These are phyloP conservation scores for Metschnikowia anglica DNA, from an alignment of 805 yeast genomes.

Conservation along the genomic window DNA sequence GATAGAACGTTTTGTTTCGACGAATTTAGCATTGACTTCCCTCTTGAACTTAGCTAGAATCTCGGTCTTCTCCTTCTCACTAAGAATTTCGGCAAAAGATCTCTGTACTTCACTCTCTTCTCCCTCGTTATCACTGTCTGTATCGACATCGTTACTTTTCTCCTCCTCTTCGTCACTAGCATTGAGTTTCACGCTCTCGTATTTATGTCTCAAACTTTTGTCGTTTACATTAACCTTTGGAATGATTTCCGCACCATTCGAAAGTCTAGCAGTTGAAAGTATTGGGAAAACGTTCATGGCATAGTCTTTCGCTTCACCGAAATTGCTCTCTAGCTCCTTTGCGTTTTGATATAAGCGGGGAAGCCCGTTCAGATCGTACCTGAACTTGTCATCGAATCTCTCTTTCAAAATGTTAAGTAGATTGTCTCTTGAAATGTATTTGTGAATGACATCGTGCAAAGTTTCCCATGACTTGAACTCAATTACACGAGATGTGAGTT, in stretches of 20 bases:
- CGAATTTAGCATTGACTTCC: conserved; percentile 72
- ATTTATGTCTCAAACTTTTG: conserved; percentile 22
- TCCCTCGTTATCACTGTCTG: conserved; percentile 20
- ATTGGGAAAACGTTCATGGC: conserved; percentile 61
- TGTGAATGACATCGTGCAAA: conserved; percentile 58
- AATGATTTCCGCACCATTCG: conserved; percentile 53
- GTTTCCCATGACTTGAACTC: conserved; percentile 62
- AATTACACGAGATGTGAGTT: conserved; percentile 42
- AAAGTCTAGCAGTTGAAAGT: conserved; percentile 52
- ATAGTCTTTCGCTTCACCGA: conserved; percentile 54
- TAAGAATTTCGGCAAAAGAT: conserved; percentile 56
- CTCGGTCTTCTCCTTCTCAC: conserved; percentile 54
- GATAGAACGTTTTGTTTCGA: conserved; percentile 87
- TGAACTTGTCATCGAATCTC: conserved; percentile 75
- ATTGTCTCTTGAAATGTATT: conserved; percentile 63
- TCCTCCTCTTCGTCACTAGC: conserved; percentile 34
- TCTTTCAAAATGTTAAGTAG: conserved; percentile 68
- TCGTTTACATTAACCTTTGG: conserved; percentile 55
- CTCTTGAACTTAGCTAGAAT: conserved; percentile 62
- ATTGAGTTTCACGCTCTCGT: conserved; percentile 33
- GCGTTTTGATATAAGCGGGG: conserved; percentile 81
- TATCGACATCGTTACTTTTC: conserved; percentile 19
- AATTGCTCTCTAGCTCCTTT: conserved; percentile 67
- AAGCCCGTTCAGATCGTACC: conserved; percentile 77
- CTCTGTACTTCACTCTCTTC: conserved; percentile 21